phyloP scores from a whole-genome alignment of 2,329 filamentous ascomycete species.

The Fusarium sp. region DNA sequence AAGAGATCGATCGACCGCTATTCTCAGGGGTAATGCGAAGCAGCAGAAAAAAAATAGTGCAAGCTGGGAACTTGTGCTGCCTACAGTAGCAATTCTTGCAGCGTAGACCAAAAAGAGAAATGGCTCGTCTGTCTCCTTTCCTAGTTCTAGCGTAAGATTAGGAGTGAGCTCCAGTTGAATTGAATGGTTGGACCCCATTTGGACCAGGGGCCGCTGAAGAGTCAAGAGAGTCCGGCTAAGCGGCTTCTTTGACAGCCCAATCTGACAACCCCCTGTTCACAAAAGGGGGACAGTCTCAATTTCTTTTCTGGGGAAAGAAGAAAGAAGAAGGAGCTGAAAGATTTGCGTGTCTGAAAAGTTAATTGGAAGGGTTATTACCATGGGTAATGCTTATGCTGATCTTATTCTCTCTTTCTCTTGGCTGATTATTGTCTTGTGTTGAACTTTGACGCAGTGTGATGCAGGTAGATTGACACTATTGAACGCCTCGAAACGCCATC shows the following conservation, averaged over 20 bases:
- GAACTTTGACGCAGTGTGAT: not conserved
- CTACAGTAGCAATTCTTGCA: not conserved
- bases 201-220: not conserved
- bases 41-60: not conserved
- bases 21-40: conserved; percentile 29
- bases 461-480: not conserved
- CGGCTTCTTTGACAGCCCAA: conserved; percentile 3
- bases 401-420: not conserved
- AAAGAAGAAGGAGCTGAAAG: not conserved
- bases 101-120: not conserved
- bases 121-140: conserved; percentile 1
- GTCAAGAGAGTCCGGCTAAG: conserved; percentile 17
- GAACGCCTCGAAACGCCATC: conserved; percentile 1
- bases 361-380: not conserved
- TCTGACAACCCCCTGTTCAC: not conserved
- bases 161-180: not conserved
- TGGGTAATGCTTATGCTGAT: not conserved
- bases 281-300: not conserved
- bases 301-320: conserved; percentile 23
- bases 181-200: conserved; percentile 2
- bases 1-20: conserved; percentile 31
- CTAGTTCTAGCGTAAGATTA: conserved; percentile 10
- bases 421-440: not conserved
- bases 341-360: not conserved
- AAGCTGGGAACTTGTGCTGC: not conserved